Evolutionary conservation across 805 yeast species (phyloP).

Genomic region (Wickerhamia fluorescens): DNA sequence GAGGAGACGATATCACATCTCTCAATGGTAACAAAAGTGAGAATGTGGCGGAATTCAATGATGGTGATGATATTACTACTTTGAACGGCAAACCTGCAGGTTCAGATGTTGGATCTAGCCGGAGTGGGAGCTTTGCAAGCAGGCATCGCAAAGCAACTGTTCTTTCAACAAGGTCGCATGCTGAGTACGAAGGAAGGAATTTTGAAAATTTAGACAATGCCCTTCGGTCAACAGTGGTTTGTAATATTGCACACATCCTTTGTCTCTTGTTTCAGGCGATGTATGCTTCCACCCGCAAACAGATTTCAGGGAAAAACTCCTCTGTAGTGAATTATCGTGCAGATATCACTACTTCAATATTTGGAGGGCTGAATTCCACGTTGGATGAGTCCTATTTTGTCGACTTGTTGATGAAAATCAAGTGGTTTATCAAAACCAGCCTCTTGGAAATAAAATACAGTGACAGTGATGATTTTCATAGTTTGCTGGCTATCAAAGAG

Average conservation of each 20-base stretch:
- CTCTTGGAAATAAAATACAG: too few relatives aligned
- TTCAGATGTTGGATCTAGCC: neutral
- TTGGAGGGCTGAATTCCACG: constrained; percentile 9
- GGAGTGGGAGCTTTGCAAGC: too few relatives aligned
- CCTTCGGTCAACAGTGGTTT: constrained; percentile 14
- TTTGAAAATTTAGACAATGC: constrained; percentile 15
- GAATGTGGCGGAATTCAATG: constrained; percentile 8
- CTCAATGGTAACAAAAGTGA: too few relatives aligned
- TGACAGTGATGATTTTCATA: too few relatives aligned
- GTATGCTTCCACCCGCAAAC: constrained; percentile 4
- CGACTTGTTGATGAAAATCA: constrained; percentile 11
- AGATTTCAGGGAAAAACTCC: too few relatives aligned
- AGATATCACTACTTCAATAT: constrained; percentile 12
- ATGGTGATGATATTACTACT: constrained; percentile 17
- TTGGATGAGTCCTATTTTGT: constrained; percentile 10
- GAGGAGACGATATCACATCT: constrained; percentile 17
- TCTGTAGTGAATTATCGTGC: constrained; percentile 3
- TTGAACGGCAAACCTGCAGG: constrained; percentile 7
- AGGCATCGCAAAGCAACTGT: constrained; percentile 1
- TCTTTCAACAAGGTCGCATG: neutral
- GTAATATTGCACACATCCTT: constrained; percentile 17
- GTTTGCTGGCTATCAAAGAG: too few relatives aligned
- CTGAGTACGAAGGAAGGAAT: constrained; percentile 2
- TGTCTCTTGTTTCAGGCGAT: constrained; percentile 16
- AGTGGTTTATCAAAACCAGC: constrained; percentile 14